These are phyloP conservation scores for Terana coerulea DNA, from an alignment of 768 basidiomycete genomes.

Conservation along the genomic window DNA sequence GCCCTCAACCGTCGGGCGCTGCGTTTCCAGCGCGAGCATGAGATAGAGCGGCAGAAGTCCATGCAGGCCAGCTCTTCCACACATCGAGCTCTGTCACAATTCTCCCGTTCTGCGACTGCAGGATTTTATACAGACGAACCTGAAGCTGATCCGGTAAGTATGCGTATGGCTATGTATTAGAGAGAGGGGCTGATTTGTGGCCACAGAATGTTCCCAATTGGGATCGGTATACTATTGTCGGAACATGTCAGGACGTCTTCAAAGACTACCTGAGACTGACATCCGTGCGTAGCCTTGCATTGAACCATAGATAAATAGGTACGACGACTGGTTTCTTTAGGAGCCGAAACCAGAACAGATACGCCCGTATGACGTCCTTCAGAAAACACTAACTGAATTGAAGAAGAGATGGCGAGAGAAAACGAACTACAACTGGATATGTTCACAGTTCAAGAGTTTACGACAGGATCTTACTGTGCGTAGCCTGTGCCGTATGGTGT, in stretches of 20 bases:
- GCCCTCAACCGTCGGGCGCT: conserved; percentile 75
- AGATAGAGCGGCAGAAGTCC: conserved; percentile 70
- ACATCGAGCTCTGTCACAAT: conserved; percentile 20
- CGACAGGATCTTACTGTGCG: conserved; percentile 96
- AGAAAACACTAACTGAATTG: conserved; percentile 80
- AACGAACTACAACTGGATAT: conserved; percentile 81
- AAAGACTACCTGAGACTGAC: conserved; percentile 96
- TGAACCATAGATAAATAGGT: background rate
- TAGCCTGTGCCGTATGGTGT: conserved; percentile 19
- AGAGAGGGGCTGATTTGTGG: background rate
- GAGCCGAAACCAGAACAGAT: conserved; percentile 95
- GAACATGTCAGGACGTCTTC: conserved; percentile 84
- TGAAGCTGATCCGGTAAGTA: conserved; percentile 66
- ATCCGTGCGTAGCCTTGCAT: conserved; percentile 49
- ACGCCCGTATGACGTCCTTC: conserved; percentile 80
- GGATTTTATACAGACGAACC: conserved; percentile 52
- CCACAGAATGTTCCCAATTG: conserved; percentile 90
- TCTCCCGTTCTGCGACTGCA: conserved; percentile 40
- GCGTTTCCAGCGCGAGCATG: conserved; percentile 89
- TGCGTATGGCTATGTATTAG: background rate
- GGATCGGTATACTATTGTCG: conserved; percentile 95
- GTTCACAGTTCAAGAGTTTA: conserved; percentile 96
- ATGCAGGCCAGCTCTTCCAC: conserved; percentile 34
- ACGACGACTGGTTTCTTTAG: conserved; percentile 36
- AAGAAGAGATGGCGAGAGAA: conserved; percentile 88